Evolutionary conservation across 352 stramenopile species (phyloP).

Genomic region (Pythium angustatum): DNA sequence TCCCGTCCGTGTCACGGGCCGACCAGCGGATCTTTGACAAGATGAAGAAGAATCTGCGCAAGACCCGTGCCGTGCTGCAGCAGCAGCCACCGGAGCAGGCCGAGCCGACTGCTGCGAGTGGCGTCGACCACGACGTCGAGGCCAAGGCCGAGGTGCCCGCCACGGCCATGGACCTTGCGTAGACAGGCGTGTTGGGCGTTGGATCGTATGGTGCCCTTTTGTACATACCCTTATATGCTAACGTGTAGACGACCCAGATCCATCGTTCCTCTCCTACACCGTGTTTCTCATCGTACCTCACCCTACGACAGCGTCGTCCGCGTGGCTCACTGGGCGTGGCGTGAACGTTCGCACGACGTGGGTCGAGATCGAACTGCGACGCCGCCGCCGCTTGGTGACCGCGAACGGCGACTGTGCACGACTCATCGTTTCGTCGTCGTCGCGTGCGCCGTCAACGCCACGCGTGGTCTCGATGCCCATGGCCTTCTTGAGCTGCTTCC

Average conservation of each 20-base stretch:
- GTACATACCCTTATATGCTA: slow-evolving; percentile 11
- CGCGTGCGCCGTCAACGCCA: background rate
- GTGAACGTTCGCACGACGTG: background rate
- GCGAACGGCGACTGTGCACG: background rate
- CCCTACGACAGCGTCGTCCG: no score
- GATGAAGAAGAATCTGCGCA: slow-evolving; percentile 88
- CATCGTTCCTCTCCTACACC: no score
- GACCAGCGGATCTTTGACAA: slow-evolving; percentile 88
- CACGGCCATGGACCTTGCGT: slow-evolving; percentile 25
- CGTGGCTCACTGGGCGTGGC: background rate
- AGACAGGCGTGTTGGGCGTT: no score
- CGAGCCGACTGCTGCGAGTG: background rate
- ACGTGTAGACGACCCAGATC: no score
- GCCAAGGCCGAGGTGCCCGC: background rate
- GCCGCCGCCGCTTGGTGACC: background rate
- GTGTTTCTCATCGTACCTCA: no score
- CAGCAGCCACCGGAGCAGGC: background rate
- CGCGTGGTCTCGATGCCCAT: slow-evolving; percentile 28
- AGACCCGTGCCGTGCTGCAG: slow-evolving; percentile 40
- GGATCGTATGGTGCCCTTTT: background rate
- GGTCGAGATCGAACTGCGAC: background rate
- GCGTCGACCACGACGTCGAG: background rate
- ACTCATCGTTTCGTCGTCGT: slow-evolving; percentile 1
- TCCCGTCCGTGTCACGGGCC: slow-evolving; percentile 80
- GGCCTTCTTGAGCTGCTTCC: slow-evolving; percentile 32